Percentiles rank a stretch among this genome's conserved stretches.
These are phyloP conservation scores for Exobasidium cylindrosporum DNA, from an alignment of 1,284 basidiomycete species.

Conservation along the genomic window DNA sequence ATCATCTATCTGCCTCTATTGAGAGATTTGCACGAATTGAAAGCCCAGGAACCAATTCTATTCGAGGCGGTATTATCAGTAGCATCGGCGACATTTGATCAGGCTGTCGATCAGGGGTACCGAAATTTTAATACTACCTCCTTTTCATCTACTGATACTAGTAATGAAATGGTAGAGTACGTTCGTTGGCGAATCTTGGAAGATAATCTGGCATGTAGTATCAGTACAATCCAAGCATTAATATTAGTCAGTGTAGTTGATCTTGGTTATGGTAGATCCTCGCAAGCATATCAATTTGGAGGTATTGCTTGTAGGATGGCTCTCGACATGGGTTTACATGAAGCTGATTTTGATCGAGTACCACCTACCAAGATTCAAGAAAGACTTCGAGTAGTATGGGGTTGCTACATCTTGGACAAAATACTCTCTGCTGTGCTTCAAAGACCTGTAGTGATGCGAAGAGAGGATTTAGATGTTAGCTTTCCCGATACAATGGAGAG, in stretches of 20 bases:
- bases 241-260: conserved; percentile 34
- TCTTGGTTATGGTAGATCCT: conserved; percentile 27
- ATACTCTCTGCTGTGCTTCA: conserved; percentile 35
- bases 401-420: conserved; percentile 36
- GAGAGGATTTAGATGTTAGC: conserved; percentile 25
- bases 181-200: conserved; percentile 18
- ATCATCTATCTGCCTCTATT: conserved; percentile 37
- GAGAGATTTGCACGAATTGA: conserved; percentile 28
- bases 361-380: conserved; percentile 19
- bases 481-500: conserved; percentile 30
- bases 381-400: conserved; percentile 29
- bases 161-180: conserved; percentile 1
- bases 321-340: conserved; percentile 33
- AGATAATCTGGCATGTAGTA: conserved; percentile 8
- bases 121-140: background rate
- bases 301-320: conserved; percentile 35
- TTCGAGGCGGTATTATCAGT: conserved; percentile 35
- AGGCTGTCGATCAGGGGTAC: background rate
- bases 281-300: conserved; percentile 31
- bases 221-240: conserved; percentile 28
- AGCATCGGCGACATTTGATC: conserved; percentile 21
- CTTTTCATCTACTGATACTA: background rate
- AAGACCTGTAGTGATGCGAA: conserved; percentile 29
- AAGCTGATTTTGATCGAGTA: background rate
- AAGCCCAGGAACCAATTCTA: conserved; percentile 23